Evolutionary conservation across 495 filamentous ascomycete genomes (phyloP).

Genomic region (Xylaria curta): DNA sequence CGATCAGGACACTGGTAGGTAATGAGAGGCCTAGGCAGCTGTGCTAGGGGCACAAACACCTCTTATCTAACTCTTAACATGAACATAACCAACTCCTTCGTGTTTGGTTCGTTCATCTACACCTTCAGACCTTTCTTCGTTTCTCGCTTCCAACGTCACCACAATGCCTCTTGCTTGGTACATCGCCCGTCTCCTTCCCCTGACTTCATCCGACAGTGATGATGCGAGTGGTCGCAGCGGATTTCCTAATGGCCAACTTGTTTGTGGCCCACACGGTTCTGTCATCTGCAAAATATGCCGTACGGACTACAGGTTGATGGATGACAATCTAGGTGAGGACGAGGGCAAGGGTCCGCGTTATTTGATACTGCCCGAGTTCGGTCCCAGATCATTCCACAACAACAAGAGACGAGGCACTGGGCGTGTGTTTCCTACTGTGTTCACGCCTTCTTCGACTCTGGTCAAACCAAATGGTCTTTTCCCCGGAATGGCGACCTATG

Average conservation of each 20-base stretch:
- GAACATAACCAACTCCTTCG: not conserved
- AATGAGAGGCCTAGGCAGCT: not conserved
- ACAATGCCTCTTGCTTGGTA: conserved; percentile 31
- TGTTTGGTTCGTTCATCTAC: not conserved
- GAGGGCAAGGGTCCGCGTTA: conserved; percentile 9
- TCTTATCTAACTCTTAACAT: not conserved
- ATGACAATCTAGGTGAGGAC: conserved; percentile 21
- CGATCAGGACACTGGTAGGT: not conserved
- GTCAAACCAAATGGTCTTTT: conserved; percentile 36
- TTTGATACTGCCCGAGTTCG: not conserved
- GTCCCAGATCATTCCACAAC: not conserved
- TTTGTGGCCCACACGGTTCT: conserved; percentile 37
- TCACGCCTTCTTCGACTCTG: conserved; percentile 34
- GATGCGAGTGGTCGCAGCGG: conserved; percentile 39
- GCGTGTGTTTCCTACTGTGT: conserved; percentile 38
- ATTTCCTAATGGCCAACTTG: conserved; percentile 36
- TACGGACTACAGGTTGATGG: conserved; percentile 39
- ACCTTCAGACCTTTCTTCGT: not conserved
- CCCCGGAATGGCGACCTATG: conserved; percentile 23
- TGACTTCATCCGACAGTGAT: conserved; percentile 26
- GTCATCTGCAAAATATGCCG: conserved; percentile 33
- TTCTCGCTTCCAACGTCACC: not conserved
- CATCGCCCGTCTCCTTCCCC: conserved; percentile 20
- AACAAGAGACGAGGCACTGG: conserved; percentile 33
- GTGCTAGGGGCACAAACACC: not conserved